phyloP scores from a whole-genome alignment of 2,329 filamentous ascomycete genomes.

The Cladosporium halotolerans region DNA sequence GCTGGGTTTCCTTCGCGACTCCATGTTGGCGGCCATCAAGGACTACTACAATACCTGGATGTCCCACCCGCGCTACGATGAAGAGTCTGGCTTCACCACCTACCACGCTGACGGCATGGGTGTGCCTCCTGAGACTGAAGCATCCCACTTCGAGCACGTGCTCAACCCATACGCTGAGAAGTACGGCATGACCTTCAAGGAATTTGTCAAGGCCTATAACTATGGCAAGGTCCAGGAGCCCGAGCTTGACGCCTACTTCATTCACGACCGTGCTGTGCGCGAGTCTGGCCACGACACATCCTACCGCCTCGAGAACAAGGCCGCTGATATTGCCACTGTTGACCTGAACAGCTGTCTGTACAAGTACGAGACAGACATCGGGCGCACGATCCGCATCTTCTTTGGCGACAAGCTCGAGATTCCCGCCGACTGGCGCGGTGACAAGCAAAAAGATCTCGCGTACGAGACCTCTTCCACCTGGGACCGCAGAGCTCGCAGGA shows the following conservation, averaged over 20 bases:
- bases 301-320: constrained; percentile 83
- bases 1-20: constrained; percentile 70
- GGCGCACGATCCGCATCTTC: constrained; percentile 72
- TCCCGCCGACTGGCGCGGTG: constrained; percentile 72
- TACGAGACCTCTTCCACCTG: constrained; percentile 78
- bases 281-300: constrained; percentile 96
- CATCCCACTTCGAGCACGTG: constrained; percentile 77
- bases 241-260: constrained; percentile 88
- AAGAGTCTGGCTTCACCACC: constrained; percentile 69
- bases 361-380: constrained; percentile 95
- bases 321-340: constrained; percentile 83
- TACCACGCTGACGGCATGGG: constrained; percentile 79
- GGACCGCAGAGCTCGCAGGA: constrained; percentile 80
- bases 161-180: constrained; percentile 78
- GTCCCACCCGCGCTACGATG: constrained; percentile 63
- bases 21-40: constrained; percentile 89
- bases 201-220: constrained; percentile 90
- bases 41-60: constrained; percentile 92
- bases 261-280: constrained; percentile 90
- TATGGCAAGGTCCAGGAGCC: constrained; percentile 68
- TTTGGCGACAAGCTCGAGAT: constrained; percentile 81
- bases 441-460: constrained; percentile 57
- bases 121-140: constrained; percentile 86
- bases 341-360: constrained; percentile 92
- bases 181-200: constrained; percentile 69